Percentiles rank a stretch among this genome's conserved stretches.
Conservation (phyloP, 345 rosid species). For the Acer campestre region DNA sequence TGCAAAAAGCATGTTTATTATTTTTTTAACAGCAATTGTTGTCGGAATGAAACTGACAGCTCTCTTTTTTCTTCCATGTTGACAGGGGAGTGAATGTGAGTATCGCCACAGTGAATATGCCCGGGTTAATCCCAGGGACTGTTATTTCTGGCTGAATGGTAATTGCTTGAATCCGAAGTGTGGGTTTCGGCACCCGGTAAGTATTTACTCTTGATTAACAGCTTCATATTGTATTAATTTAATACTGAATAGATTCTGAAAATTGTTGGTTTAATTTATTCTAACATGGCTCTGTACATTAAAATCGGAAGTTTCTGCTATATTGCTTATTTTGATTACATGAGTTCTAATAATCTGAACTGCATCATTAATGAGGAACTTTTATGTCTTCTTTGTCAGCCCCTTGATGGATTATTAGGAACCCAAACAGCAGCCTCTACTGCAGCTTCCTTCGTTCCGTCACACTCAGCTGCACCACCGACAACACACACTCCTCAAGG, state of each 20-base stretch:
- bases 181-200: slow-evolving; percentile 92
- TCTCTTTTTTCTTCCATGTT: neutral
- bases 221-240: neutral
- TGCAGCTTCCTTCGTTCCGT: slow-evolving; percentile 46
- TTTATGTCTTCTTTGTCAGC: slow-evolving; percentile 50
- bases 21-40: neutral
- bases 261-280: neutral
- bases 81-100: slow-evolving; percentile 93
- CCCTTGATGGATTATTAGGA: slow-evolving; percentile 88
- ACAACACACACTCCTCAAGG: slow-evolving; percentile 30
- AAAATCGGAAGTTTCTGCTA: neutral
- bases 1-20: neutral
- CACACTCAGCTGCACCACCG: slow-evolving; percentile 9
- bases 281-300: neutral
- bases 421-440: slow-evolving; percentile 48
- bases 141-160: slow-evolving; percentile 92
- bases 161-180: slow-evolving; percentile 93
- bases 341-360: neutral
- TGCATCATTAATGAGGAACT: slow-evolving; percentile 2
- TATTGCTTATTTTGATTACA: neutral
- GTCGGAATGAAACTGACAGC: slow-evolving; percentile 7
- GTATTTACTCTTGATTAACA: slow-evolving; percentile 27
- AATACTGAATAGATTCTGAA: neutral
- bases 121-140: slow-evolving; percentile 90
- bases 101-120: slow-evolving; percentile 98